phyloP scores from a whole-genome alignment of 2,329 filamentous ascomycete genomes.

The Xylariaceae sp. region DNA sequence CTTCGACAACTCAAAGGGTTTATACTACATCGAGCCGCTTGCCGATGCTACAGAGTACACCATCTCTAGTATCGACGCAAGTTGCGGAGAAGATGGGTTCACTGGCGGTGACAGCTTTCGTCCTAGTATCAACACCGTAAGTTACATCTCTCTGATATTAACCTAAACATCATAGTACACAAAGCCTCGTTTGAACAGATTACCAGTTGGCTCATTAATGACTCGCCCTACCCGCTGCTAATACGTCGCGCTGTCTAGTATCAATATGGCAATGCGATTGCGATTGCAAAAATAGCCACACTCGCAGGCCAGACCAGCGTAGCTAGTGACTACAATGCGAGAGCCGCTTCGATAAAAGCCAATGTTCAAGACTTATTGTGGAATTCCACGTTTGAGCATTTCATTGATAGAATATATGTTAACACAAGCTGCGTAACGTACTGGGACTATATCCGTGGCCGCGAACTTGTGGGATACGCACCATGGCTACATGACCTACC shows the following conservation, averaged over 20 bases:
- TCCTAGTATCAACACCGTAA: conserved; percentile 13
- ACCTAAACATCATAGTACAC: too few species aligned
- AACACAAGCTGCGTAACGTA: conserved; percentile 8
- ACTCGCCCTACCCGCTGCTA: neutral
- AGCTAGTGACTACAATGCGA: conserved; percentile 6
- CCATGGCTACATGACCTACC: conserved; percentile 13
- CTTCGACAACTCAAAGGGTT: conserved; percentile 8
- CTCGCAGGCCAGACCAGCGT: conserved; percentile 4
- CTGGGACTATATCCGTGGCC: conserved; percentile 14
- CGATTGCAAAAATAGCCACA: conserved; percentile 10
- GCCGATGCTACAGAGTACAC: conserved; percentile 13
- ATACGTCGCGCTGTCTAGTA: neutral
- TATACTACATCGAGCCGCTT: conserved; percentile 12
- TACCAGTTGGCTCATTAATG: neutral
- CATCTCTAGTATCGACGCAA: conserved; percentile 13
- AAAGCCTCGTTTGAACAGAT: neutral
- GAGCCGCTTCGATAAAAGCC: conserved; percentile 7
- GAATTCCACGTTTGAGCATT: conserved; percentile 14
- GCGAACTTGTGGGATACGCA: conserved; percentile 9
- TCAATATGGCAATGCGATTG: conserved; percentile 13
- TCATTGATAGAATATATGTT: conserved; percentile 10
- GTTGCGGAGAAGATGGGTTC: conserved; percentile 10
- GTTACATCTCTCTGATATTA: neutral
- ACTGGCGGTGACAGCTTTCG: conserved; percentile 7
- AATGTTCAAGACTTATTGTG: conserved; percentile 8